Evolutionary conservation across 2,329 filamentous ascomycete genomes (phyloP), one percentile per base, ranked within the genome.

Genomic region (Aureobasidium sp.): DNA sequence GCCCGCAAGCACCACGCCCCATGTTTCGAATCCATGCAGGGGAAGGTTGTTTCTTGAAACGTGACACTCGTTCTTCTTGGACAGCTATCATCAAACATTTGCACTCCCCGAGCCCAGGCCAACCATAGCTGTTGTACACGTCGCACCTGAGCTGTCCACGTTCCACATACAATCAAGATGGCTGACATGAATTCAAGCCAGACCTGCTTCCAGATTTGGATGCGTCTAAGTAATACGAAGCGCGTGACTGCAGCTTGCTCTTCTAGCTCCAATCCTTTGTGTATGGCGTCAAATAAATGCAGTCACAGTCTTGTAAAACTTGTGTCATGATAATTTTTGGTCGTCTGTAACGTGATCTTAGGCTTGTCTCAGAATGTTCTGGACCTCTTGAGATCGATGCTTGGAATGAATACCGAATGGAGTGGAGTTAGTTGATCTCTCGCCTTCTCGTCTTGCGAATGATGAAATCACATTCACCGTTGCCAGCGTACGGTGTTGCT

Each of bases 11-110:
- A 32, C 25, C 34, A 41, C 47, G 27, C 50, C 50, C 37, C 50
- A 16, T 32, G 50, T 54, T 54, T 54, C 30, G 50, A 7, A 54
- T 32, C 13, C 50, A 54, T 54, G 50, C 50, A 54, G 49, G 49
- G 27, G 49, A 52, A 8, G 49, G 11, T 48, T 29, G 5, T 15
- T 27, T 27, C 10, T 45, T 45, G 42, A 48, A 48, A 52, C 49
- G 32, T 30, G 36, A 53, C 34, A 41, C 29, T 48, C 45, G 27
- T n/a, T 30, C 8, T 48, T 16, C 44, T 16, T 13, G 25, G 27
- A 15, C 15, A 29, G 42, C 25, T 45, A 25, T 45, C 25, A 29
- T 45, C 13, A 16, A 29, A 45, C 25, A 45, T 29, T 29, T 16
- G 45, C 13, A 7, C 5, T 10, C 15, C n/a, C 27, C 9, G 30